These are phyloP conservation scores for Hymenoscyphus linearis DNA, from an alignment of 2,329 filamentous ascomycete species.

Conservation along the genomic window DNA sequence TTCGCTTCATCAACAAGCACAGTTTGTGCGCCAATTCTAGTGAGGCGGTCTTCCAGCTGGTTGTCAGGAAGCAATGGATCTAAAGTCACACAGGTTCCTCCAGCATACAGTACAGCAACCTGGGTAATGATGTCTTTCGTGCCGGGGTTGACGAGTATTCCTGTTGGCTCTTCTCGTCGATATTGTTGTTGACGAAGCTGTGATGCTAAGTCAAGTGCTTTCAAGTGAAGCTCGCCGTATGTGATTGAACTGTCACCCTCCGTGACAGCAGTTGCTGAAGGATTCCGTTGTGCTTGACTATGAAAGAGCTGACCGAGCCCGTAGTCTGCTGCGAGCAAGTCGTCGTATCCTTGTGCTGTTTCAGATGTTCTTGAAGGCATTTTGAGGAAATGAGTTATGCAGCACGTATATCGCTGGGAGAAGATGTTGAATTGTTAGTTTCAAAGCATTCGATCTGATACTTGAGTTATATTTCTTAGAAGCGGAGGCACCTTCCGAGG, in stretches of 20 bases:
- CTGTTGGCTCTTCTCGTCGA: conserved; percentile 1
- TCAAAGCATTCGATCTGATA: not conserved
- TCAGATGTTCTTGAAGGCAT: not conserved
- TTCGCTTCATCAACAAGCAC: not conserved
- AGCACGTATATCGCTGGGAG: not conserved
- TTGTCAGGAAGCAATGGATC: not conserved
- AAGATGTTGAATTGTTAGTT: not conserved
- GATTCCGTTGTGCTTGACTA: not conserved
- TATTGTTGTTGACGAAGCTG: not conserved
- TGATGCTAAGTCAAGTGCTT: not conserved
- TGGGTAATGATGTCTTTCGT: conserved; percentile 1
- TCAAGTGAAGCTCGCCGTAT: conserved; percentile 1
- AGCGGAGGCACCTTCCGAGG: not conserved
- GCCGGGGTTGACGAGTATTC: not conserved
- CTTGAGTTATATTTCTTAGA: not conserved
- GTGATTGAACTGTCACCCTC: not conserved
- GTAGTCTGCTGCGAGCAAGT: not conserved
- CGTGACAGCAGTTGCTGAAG: not conserved
- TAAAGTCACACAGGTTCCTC: not conserved
- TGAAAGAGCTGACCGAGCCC: not conserved
- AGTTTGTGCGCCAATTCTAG: not conserved
- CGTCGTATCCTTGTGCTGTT: not conserved
- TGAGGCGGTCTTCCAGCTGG: not conserved
- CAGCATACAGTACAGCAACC: conserved; percentile 1
- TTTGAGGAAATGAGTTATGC: not conserved